Evolutionary conservation across 441 rosid genomes (phyloP).

Genomic region (Rhodomyrtus psidioides): DNA sequence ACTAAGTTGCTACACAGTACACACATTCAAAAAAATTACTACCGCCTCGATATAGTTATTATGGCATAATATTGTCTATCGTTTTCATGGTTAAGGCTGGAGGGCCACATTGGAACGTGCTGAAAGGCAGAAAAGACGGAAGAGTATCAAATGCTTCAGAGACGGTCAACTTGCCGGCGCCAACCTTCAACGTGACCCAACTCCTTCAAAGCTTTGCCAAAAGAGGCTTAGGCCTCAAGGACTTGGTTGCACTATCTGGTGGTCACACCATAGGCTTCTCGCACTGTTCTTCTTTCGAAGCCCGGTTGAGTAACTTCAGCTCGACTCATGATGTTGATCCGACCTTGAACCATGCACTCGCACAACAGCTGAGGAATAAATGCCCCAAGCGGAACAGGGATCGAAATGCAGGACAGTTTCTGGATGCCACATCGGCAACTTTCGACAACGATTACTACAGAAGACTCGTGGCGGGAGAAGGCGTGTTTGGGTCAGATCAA

Average conservation of each 20-base stretch:
- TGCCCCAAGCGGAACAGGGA: slow-evolving; percentile 38
- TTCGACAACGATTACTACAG: slow-evolving; percentile 63
- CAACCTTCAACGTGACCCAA: slow-evolving; percentile 53
- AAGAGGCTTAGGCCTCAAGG: slow-evolving; percentile 63
- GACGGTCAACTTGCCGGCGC: slow-evolving; percentile 56
- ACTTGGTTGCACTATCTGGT: slow-evolving; percentile 73
- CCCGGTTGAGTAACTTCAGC: slow-evolving; percentile 51
- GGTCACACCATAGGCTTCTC: slow-evolving; percentile 71
- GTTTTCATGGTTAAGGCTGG: slow-evolving; percentile 33
- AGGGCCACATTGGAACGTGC: slow-evolving; percentile 59
- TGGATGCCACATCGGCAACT: slow-evolving; percentile 48
- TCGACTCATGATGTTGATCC: slow-evolving; percentile 50
- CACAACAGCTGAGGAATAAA: slow-evolving; percentile 28
- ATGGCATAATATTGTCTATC: neutral
- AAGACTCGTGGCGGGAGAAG: slow-evolving; percentile 40
- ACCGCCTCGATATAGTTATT: neutral
- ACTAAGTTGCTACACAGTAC: neutral
- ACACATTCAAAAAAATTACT: neutral
- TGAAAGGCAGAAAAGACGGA: slow-evolving; percentile 74
- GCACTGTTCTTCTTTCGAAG: slow-evolving; percentile 68
- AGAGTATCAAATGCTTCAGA: slow-evolving; percentile 49
- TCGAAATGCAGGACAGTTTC: slow-evolving; percentile 49
- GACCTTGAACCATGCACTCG: slow-evolving; percentile 37
- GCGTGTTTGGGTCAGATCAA: slow-evolving; percentile 65
- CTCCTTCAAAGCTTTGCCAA: slow-evolving; percentile 63